A percentile compares a stretch with the other conserved stretches of the same genome.
Conservation (phyloP, 1,284 basidiomycete species). For the Irpex sp. region DNA sequence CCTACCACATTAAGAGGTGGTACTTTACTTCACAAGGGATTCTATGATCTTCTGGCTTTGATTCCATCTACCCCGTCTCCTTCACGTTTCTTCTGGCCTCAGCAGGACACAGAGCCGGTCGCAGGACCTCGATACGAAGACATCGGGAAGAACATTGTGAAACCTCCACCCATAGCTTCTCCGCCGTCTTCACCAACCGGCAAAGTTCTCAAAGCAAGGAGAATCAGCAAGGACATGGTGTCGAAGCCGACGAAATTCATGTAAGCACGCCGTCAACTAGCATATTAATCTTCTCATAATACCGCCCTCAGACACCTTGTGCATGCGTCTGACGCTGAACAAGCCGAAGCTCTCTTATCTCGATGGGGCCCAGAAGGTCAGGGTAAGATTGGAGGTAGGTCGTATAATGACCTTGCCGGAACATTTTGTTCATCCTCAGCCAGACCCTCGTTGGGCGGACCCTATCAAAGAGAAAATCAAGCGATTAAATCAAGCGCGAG, state of each 20-base stretch:
- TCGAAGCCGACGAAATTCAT: slow-evolving; percentile 81
- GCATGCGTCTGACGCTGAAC: slow-evolving; percentile 91
- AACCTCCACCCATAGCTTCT: slow-evolving; percentile 28
- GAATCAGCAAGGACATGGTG: slow-evolving; percentile 84
- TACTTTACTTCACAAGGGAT: slow-evolving; percentile 78
- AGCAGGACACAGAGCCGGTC: slow-evolving; percentile 31
- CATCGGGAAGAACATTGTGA: slow-evolving; percentile 29
- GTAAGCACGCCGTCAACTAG: slow-evolving; percentile 47
- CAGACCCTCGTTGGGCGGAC: slow-evolving; percentile 87
- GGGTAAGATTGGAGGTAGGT: slow-evolving; percentile 82
- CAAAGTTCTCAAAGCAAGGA: slow-evolving; percentile 48
- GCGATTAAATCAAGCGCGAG: slow-evolving; percentile 71
- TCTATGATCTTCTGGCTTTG: slow-evolving; percentile 83
- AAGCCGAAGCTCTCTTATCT: slow-evolving; percentile 84
- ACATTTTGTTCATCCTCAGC: slow-evolving; percentile 16
- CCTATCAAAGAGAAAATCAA: slow-evolving; percentile 86
- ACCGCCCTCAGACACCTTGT: slow-evolving; percentile 72
- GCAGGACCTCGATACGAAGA: slow-evolving; percentile 66
- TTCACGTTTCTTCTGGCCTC: slow-evolving; percentile 58
- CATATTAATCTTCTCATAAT: slow-evolving; percentile 14
- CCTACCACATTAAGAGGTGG: slow-evolving; percentile 55
- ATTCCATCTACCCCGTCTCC: slow-evolving; percentile 64
- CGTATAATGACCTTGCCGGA: slow-evolving; percentile 17
- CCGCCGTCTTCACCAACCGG: neutral
- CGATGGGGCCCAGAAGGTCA: slow-evolving; percentile 90